These are phyloP conservation scores for Colletotrichum sublineola DNA, from an alignment of 2,329 filamentous ascomycete genomes.

Conservation along the genomic window DNA sequence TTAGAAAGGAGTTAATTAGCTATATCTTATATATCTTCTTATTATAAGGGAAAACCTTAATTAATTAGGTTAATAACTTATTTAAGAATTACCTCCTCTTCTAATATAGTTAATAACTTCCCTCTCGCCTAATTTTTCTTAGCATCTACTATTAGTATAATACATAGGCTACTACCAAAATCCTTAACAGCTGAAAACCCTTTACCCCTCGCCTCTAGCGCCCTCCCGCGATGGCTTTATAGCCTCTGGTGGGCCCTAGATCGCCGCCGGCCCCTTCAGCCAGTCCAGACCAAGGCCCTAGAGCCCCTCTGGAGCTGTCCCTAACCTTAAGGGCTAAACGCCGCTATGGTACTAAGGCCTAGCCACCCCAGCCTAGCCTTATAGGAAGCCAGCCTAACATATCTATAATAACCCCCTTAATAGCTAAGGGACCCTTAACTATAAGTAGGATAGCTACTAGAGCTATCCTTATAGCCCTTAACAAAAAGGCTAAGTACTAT, in stretches of 20 bases:
- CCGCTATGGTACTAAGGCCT: neutral
- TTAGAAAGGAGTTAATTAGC: too few species aligned
- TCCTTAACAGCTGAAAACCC: conserved; percentile 9
- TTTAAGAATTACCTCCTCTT: too few species aligned
- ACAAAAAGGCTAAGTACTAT: neutral
- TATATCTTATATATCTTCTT: too few species aligned
- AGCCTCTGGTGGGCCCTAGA: neutral
- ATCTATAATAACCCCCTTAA: neutral
- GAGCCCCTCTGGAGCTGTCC: neutral
- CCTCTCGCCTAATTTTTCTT: conserved; percentile 20
- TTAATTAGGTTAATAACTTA: too few species aligned
- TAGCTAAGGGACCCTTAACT: too few species aligned
- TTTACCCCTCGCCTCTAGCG: too few species aligned
- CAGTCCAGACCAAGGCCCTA: neutral
- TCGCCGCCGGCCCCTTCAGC: neutral
- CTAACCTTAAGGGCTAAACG: neutral
- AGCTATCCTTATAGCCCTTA: neutral
- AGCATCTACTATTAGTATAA: conserved; percentile 1
- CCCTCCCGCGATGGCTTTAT: neutral
- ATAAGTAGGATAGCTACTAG: neutral
- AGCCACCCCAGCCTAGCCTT: neutral
- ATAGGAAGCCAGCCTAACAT: conserved; percentile 11
- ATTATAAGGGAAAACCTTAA: too few species aligned
- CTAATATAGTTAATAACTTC: too few species aligned
- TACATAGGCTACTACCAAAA: neutral